These are phyloP conservation scores for Lentinula edodes DNA, from an alignment of 768 basidiomycete species.

Conservation along the genomic window DNA sequence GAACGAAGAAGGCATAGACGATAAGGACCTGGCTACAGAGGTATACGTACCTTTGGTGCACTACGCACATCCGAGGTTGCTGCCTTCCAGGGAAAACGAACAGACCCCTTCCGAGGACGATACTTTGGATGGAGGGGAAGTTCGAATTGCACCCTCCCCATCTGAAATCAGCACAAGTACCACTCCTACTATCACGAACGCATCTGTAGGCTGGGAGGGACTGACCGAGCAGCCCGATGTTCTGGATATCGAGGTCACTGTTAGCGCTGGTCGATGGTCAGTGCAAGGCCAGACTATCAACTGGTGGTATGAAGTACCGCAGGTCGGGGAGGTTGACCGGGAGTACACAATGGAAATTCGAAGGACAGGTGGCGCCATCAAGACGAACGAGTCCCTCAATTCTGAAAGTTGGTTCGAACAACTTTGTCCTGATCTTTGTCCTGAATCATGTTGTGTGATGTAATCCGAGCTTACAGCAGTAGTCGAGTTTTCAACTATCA, in stretches of 20 bases:
- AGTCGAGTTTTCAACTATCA: too few species aligned
- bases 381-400: slow-evolving; percentile 6
- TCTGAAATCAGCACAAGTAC: neutral
- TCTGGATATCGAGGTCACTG: slow-evolving; percentile 39
- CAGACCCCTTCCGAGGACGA: neutral
- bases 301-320: slow-evolving; percentile 51
- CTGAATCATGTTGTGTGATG: neutral
- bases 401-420: slow-evolving; percentile 12
- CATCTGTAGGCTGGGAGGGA: slow-evolving; percentile 12
- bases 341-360: slow-evolving; percentile 34
- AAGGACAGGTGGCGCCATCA: slow-evolving; percentile 25
- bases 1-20: slow-evolving; percentile 13
- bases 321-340: slow-evolving; percentile 21
- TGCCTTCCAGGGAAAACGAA: slow-evolving; percentile 10
- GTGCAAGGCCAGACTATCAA: slow-evolving; percentile 43
- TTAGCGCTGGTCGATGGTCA: slow-evolving; percentile 35
- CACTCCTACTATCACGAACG: slow-evolving; percentile 8
- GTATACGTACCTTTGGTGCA: slow-evolving; percentile 90
- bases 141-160: neutral
- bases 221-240: slow-evolving; percentile 18
- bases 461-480: neutral
- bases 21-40: slow-evolving; percentile 64
- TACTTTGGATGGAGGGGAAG: neutral
- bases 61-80: slow-evolving; percentile 49
- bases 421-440: slow-evolving; percentile 12